A percentile compares a stretch with the other conserved stretches of the same genome.
phyloP scores from a whole-genome alignment of 176 grass and related monocot species.

The Calamus simplicifolius region DNA sequence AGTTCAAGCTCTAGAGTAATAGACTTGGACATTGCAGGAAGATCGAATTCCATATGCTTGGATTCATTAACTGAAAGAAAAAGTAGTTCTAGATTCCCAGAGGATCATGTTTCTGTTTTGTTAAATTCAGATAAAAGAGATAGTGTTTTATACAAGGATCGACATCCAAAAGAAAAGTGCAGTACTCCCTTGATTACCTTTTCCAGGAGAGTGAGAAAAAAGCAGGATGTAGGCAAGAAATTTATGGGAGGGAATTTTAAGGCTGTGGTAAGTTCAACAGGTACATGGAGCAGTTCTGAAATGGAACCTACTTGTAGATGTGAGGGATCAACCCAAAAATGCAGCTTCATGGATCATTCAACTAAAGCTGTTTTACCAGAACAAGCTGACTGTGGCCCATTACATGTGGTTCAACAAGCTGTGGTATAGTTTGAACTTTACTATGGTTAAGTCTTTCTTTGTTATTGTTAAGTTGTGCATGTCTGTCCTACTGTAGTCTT shows the following conservation, averaged over 20 bases:
- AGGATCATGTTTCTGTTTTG: background rate
- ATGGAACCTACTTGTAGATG: background rate
- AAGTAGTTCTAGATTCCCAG: background rate
- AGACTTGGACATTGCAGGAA: background rate
- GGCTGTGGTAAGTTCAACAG: background rate
- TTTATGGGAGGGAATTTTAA: background rate
- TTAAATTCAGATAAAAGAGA: background rate
- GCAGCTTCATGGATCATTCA: too few species aligned
- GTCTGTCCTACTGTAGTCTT: too few species aligned
- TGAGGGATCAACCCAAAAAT: background rate
- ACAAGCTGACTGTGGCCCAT: background rate
- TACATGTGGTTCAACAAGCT: background rate
- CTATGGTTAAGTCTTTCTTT: too few species aligned
- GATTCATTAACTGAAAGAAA: conserved; percentile 1
- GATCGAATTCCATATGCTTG: conserved; percentile 2
- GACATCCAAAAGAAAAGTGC: background rate
- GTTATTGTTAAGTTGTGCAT: too few species aligned
- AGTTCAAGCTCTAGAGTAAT: background rate
- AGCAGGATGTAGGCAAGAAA: background rate
- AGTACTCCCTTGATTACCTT: conserved; percentile 10
- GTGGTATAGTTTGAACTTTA: too few species aligned
- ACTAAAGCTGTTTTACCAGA: background rate
- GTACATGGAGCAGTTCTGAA: background rate
- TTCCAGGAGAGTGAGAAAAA: conserved; percentile 14
- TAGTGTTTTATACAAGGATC: background rate